Evolutionary conservation across 2,329 filamentous ascomycete genomes (phyloP), one percentile per base, ranked within the genome.

Genomic region (Fusarium beomiforme): DNA sequence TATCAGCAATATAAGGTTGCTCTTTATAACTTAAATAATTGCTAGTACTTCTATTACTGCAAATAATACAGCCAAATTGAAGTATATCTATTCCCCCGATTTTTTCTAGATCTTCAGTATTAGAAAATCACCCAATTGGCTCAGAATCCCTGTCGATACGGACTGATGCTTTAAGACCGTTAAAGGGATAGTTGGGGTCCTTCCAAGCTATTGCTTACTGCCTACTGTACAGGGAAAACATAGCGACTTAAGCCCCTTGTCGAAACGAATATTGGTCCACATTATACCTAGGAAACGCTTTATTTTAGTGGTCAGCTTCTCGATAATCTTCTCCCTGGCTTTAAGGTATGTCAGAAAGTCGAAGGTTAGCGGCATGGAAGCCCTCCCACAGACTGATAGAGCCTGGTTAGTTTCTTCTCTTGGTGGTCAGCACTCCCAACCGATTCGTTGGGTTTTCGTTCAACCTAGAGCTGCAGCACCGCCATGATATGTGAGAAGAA

Each of bases 191-290:
- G 33, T 49, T 34, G 33, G 33, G 24, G 51, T 50, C 44, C n/a
- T 17, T 46, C 33, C 33, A 42, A n/a, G 64, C 34, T 33, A 43
- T n/a, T 68, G 64, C 65, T 68, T 43, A 53, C 64, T 33, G 36
- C 54, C 31, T 47, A 13, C 47, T 51, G 24, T 26, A 57, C 42
- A 36, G 24, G 44, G 34, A 34, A 51, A 42, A 51, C 19, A 21
- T 41, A 53, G 64, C 58, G 51, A 53, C 41, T 34, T 41, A 21
- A 57, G n/a, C 41, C 43, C 37, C 67, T 46, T 59, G 58, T 47
- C 54, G 44, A 56, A 26, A 42, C 23, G 43, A 41, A 36, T 29
- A 16, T 31, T 59, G 59, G 44, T 51, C 49, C 54, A 65, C 65
- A 34, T 37, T 16, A 34, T 29, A 19, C 31, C 31, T 17, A 23